A percentile compares a stretch with the other conserved stretches of the same genome.
Conservation (phyloP, 768 basidiomycete genomes). For the Boletus reticulatus region DNA sequence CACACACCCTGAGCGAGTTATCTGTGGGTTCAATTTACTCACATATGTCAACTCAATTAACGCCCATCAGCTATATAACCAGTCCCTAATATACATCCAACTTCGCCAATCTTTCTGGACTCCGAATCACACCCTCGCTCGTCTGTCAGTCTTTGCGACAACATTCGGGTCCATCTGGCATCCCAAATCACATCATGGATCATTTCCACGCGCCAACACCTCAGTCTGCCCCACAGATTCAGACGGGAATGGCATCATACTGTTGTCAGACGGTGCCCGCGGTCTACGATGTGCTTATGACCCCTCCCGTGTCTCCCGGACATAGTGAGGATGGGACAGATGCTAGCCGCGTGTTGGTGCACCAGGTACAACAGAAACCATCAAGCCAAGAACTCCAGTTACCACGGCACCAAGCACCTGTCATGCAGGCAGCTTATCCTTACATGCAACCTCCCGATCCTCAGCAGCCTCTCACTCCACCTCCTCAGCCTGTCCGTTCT, state of each 20-base stretch:
- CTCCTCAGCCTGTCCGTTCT: conserved; percentile 46
- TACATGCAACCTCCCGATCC: conserved; percentile 8
- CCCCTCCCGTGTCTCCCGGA: conserved; percentile 65
- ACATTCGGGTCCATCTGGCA: background rate
- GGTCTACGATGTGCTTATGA: conserved; percentile 59
- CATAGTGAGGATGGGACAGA: conserved; percentile 41
- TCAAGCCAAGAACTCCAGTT: conserved; percentile 8
- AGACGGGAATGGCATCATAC: conserved; percentile 17
- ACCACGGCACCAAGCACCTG: conserved; percentile 1
- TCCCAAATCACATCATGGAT: conserved; percentile 22
- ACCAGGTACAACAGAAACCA: conserved; percentile 15
- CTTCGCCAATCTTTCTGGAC: conserved; percentile 2
- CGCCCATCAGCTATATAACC: conserved; percentile 6
- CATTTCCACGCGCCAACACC: conserved; percentile 22
- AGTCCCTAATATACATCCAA: background rate
- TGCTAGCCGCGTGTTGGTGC: conserved; percentile 11
- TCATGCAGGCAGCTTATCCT: conserved; percentile 7
- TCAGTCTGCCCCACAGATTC: conserved; percentile 9
- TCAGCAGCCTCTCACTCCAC: conserved; percentile 24
- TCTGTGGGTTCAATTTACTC: conserved; percentile 10
- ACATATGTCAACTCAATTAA: conserved; percentile 3
- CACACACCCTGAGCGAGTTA: conserved; percentile 8
- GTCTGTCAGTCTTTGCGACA: background rate
- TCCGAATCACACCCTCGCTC: background rate
- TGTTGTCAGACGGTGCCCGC: conserved; percentile 42